phyloP scores from a whole-genome alignment of 345 rosid species.

The Chamaenerion angustifolium region DNA sequence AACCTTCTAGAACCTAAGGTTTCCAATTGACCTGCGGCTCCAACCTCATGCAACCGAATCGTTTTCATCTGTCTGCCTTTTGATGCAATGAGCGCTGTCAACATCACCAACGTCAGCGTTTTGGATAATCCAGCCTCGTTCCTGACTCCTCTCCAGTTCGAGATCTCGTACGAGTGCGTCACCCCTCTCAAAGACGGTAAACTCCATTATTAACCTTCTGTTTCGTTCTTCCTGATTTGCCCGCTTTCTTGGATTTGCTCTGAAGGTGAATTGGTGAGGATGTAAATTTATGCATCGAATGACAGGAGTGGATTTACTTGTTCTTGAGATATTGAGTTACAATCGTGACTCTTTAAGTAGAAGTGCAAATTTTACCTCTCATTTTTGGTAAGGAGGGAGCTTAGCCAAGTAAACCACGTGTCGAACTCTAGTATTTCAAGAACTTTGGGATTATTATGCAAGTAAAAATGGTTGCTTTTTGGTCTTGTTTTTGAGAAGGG shows the following conservation, averaged over 20 bases:
- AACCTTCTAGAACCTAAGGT: slow-evolving; percentile 6
- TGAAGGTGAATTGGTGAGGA: no score
- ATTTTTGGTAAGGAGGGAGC: no score
- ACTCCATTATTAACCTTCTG: neutral
- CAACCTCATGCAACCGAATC: neutral
- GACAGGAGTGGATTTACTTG: no score
- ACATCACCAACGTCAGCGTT: slow-evolving; percentile 79
- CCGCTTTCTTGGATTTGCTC: neutral
- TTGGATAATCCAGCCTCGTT: slow-evolving; percentile 88
- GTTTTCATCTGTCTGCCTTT: neutral
- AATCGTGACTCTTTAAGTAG: no score
- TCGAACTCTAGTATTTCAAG: no score
- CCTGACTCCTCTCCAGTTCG: slow-evolving; percentile 81
- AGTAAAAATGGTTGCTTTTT: no score
- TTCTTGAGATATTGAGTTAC: no score
- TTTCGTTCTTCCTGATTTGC: neutral
- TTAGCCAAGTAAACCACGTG: no score
- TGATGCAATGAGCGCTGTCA: slow-evolving; percentile 71
- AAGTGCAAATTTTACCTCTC: no score
- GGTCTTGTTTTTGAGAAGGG: no score
- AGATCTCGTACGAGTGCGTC: slow-evolving; percentile 94
- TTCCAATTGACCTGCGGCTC: neutral
- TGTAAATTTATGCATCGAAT: no score
- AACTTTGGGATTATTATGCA: no score
- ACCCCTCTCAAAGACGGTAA: slow-evolving; percentile 95